These are phyloP conservation scores for Zygosaccharomyces kombuchaensis DNA, from an alignment of 805 yeast genomes.

Conservation along the genomic window DNA sequence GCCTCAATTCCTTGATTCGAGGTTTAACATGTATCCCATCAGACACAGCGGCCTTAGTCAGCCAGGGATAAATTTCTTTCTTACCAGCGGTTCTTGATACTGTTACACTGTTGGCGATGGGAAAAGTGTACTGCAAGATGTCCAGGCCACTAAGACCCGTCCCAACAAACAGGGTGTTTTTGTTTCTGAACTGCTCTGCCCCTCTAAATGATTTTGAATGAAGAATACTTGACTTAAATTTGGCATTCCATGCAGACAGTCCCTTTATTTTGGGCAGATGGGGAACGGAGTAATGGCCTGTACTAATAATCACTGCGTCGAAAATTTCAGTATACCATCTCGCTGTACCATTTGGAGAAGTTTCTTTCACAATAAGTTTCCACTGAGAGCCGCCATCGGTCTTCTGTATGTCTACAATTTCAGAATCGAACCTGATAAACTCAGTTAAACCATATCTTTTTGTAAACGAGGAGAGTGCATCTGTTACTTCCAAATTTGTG, in stretches of 20 bases:
- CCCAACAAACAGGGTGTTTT: slow-evolving; percentile 38
- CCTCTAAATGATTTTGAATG: slow-evolving; percentile 36
- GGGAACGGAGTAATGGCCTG: slow-evolving; percentile 43
- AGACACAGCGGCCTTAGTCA: slow-evolving; percentile 38
- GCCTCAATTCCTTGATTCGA: slow-evolving; percentile 33
- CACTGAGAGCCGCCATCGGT: slow-evolving; percentile 7
- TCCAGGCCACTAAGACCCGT: slow-evolving; percentile 40
- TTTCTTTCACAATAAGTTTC: slow-evolving; percentile 14
- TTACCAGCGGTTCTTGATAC: slow-evolving; percentile 67
- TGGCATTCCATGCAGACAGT: slow-evolving; percentile 16
- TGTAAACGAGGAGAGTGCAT: slow-evolving; percentile 13
- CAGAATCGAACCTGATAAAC: slow-evolving; percentile 15
- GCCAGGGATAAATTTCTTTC: slow-evolving; percentile 43
- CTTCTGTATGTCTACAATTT: slow-evolving; percentile 19
- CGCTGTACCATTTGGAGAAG: slow-evolving; percentile 26
- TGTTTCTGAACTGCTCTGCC: slow-evolving; percentile 28
- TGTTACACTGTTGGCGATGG: slow-evolving; percentile 43
- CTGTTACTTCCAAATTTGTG: slow-evolving; percentile 13
- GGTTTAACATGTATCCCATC: slow-evolving; percentile 36
- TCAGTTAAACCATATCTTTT: slow-evolving; percentile 6
- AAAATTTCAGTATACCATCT: slow-evolving; percentile 38
- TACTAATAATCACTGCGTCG: slow-evolving; percentile 39
- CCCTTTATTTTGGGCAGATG: slow-evolving; percentile 31
- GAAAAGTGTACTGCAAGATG: slow-evolving; percentile 39
- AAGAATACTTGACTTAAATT: slow-evolving; percentile 34